A percentile compares a stretch with the other conserved stretches of the same genome.
phyloP scores from a whole-genome alignment of 345 rosid genomes.

The Hibiscus syriacus region DNA sequence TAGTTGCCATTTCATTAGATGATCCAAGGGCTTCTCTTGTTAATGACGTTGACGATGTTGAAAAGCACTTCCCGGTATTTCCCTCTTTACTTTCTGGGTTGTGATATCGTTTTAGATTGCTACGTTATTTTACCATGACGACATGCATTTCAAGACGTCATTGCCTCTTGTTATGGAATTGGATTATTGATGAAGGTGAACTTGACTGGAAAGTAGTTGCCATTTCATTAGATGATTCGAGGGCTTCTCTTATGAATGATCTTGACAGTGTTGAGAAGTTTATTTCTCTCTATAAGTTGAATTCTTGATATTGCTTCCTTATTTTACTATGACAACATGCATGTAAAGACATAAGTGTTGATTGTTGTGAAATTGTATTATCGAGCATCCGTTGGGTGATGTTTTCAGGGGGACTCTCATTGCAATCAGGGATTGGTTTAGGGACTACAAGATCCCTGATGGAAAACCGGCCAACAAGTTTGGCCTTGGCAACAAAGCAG shows the following conservation, averaged over 20 bases:
- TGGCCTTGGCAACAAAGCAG: slow-evolving; percentile 91
- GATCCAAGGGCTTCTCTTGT: slow-evolving; percentile 91
- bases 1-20: slow-evolving; percentile 84
- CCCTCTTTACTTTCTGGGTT: not conserved
- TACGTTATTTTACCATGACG: not conserved
- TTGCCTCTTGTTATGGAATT: not conserved
- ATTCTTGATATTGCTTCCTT: not conserved
- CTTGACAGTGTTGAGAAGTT: slow-evolving; percentile 83
- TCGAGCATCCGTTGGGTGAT: not conserved
- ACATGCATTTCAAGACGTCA: not conserved
- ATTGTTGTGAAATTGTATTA: not conserved
- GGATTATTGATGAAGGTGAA: slow-evolving; percentile 78
- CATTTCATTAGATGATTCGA: slow-evolving; percentile 87
- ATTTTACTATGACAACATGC: not conserved
- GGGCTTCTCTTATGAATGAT: slow-evolving; percentile 81
- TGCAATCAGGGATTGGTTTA: slow-evolving; percentile 91
- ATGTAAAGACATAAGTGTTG: not conserved
- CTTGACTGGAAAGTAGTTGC: slow-evolving; percentile 98
- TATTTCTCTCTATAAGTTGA: slow-evolving; percentile 19
- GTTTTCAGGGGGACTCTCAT: slow-evolving; percentile 72
- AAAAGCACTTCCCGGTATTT: slow-evolving; percentile 90
- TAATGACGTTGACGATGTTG: slow-evolving; percentile 78
- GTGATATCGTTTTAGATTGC: not conserved
- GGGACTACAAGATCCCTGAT: slow-evolving; percentile 96
- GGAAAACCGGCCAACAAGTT: slow-evolving; percentile 97